phyloP scores from a whole-genome alignment of 306 rosid genomes.

The Ormosia emarginata region DNA sequence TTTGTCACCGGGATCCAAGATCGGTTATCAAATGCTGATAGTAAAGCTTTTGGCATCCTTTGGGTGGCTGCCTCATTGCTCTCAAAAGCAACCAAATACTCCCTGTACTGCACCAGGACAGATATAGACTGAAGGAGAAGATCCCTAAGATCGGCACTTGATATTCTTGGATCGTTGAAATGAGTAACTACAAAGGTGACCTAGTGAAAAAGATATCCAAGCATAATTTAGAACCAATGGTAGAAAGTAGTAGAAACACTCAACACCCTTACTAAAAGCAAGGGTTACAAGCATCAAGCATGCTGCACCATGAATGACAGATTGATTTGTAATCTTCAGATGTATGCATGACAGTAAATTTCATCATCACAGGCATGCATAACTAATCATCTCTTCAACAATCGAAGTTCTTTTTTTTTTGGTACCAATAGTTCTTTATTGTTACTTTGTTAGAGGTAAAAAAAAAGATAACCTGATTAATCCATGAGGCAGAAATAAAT shows the following conservation, averaged over 20 bases:
- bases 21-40: conserved; percentile 90
- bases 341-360: not conserved
- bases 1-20: conserved; percentile 94
- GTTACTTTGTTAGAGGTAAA: not conserved
- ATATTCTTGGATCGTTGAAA: conserved; percentile 92
- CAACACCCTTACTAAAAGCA: conserved; percentile 13
- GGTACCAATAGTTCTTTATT: not conserved
- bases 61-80: conserved; percentile 78
- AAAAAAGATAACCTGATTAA: not conserved
- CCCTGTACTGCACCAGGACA: conserved; percentile 89
- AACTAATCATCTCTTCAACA: not conserved
- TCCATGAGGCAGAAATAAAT: not conserved
- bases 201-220: conserved; percentile 40
- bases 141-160: conserved; percentile 92
- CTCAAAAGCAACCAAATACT: conserved; percentile 80
- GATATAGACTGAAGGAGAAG: conserved; percentile 97
- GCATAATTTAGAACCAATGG: conserved; percentile 10
- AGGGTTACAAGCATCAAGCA: not conserved
- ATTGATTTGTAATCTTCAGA: not conserved
- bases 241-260: not conserved
- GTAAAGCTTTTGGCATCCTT: conserved; percentile 82
- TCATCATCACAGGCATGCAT: not conserved
- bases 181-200: conserved; percentile 91
- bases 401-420: not conserved
- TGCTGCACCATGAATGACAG: not conserved